Conservation (phyloP, 768 basidiomycete species). For the Trametes sanguinea region DNA sequence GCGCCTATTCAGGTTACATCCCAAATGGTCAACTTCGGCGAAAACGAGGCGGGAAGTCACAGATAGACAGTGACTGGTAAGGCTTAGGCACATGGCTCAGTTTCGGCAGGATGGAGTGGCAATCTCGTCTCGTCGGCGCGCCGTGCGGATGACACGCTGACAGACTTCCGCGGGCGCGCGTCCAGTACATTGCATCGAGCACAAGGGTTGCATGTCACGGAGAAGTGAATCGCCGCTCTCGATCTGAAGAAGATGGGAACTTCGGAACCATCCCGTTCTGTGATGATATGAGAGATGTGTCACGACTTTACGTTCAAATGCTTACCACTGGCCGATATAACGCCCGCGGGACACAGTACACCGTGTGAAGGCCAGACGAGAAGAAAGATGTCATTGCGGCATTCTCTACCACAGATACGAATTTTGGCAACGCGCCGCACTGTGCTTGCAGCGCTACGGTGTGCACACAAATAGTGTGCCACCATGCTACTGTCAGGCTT, state of each 20-base stretch:
- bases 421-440: not conserved
- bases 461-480: not conserved
- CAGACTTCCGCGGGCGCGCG: slow-evolving; percentile 11
- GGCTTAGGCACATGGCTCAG: not conserved
- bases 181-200: slow-evolving; percentile 6
- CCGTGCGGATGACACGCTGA: slow-evolving; percentile 10
- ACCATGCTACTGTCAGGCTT: not conserved
- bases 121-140: slow-evolving; percentile 6
- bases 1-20: too few relatives aligned
- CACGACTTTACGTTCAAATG: not conserved
- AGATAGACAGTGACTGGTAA: not conserved
- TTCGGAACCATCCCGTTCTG: not conserved
- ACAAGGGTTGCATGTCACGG: slow-evolving; percentile 3
- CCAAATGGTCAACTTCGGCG: not conserved
- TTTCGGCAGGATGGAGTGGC: slow-evolving; percentile 1
- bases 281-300: not conserved
- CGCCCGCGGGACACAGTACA: slow-evolving; percentile 6
- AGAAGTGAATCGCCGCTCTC: slow-evolving; percentile 6
- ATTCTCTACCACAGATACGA: not conserved
- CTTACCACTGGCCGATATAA: slow-evolving; percentile 6
- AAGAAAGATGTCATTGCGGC: not conserved
- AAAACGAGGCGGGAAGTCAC: slow-evolving; percentile 1
- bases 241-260: slow-evolving; percentile 10
- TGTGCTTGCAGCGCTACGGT: not conserved
- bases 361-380: not conserved